These are phyloP conservation scores for Paragyromitra xinjiangensis DNA, from an alignment of 495 filamentous ascomycete species.

Conservation along the genomic window DNA sequence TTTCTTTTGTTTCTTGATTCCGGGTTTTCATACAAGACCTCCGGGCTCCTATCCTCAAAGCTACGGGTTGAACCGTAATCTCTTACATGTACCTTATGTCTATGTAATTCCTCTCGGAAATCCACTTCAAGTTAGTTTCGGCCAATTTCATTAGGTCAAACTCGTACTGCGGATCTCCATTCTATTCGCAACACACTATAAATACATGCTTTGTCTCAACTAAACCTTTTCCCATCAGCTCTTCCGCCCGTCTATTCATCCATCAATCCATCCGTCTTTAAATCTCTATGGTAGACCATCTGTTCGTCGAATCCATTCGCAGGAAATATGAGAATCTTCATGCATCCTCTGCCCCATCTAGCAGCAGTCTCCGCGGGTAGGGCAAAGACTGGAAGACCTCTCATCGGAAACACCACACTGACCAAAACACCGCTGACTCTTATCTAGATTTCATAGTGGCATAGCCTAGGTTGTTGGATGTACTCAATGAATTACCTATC, in stretches of 20 bases:
- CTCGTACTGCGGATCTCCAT: not conserved
- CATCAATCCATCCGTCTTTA: too few species aligned
- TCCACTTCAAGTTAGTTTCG: not conserved
- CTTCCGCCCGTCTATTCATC: too few species aligned
- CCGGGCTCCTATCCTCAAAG: not conserved
- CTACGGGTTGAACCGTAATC: not conserved
- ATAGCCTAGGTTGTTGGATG: not conserved
- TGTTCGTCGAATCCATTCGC: not conserved
- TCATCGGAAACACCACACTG: not conserved
- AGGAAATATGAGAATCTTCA: not conserved
- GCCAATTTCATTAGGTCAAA: not conserved
- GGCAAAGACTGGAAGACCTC: not conserved
- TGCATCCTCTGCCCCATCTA: not conserved
- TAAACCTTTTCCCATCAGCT: not conserved
- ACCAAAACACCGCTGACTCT: not conserved
- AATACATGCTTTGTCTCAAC: not conserved
- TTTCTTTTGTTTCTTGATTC: slow-evolving; percentile 1
- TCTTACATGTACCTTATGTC: not conserved
- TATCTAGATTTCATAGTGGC: not conserved
- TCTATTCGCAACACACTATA: not conserved
- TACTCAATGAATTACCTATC: too few species aligned
- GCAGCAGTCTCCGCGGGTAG: not conserved
- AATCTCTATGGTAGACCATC: too few species aligned
- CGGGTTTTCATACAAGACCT: not conserved
- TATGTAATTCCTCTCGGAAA: not conserved